These are phyloP conservation scores for Eimeria maxima DNA, from an alignment of 169 alveolate species.

Conservation along the genomic window DNA sequence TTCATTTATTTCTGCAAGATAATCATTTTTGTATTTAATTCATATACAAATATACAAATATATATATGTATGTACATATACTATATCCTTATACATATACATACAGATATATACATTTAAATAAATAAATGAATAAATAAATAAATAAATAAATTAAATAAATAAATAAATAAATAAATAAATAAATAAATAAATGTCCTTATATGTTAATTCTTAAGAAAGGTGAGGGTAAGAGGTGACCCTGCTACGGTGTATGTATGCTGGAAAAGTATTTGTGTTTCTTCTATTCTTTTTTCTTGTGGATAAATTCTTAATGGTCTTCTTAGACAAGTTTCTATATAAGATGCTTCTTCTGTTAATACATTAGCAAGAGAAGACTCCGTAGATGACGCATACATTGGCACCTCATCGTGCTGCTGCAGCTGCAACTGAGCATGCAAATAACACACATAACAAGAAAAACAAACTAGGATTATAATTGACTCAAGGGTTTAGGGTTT, in stretches of 20 bases:
- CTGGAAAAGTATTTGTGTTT: not conserved
- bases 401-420: slow-evolving; percentile 71
- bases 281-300: not conserved
- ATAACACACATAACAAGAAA: not conserved
- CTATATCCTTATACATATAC: not conserved
- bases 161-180: not conserved
- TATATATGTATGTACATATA: no score
- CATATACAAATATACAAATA: no score
- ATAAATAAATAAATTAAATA: not conserved
- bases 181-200: no score
- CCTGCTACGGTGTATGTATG: slow-evolving; percentile 44
- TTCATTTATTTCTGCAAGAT: not conserved
- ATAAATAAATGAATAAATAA: not conserved
- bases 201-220: not conserved
- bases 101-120: not conserved
- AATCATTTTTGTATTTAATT: no score
- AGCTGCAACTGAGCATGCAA: slow-evolving; percentile 33
- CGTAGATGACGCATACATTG: slow-evolving; percentile 18
- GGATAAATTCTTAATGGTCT: not conserved
- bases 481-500: not conserved
- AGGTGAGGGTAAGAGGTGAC: slow-evolving; percentile 55
- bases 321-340: slow-evolving; percentile 49
- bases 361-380: slow-evolving; percentile 24
- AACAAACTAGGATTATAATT: not conserved
- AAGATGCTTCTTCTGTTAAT: slow-evolving; percentile 28